Evolutionary conservation across 805 yeast species (phyloP), one percentile per base, ranked within the genome.

Genomic region (Kodamaea hsintzibuensis): DNA sequence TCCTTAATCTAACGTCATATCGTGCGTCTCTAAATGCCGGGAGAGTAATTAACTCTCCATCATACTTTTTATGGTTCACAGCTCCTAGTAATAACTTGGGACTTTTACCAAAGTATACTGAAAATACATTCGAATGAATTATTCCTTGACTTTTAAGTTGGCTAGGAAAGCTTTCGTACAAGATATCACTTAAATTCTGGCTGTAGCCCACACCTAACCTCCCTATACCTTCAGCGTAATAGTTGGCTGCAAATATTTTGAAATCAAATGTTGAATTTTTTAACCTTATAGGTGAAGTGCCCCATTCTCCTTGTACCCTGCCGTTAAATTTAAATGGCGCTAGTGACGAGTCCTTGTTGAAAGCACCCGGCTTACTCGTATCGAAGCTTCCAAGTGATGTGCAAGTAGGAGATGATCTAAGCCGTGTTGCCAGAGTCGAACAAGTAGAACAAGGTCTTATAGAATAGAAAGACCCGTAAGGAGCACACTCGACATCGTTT

Each of bases 51-150:
- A 78, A 62, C 1, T 59, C 62, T 16, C 90, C 91, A 0, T 68
- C 51, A 64, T 81, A 85, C 67, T 86, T 86, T 42, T 81, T 76
- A 55, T 79, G 80, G 62, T 88, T 92, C 22, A 84, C 78, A 27
- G 86, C 95, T 49, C 95, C 93, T 9, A 30, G 10, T 72, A 88
- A 88, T 47, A 88, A 65, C 17, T 88, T 72, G n/a, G 76, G 68
- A 3, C 74, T 75, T 2, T 54, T 38, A 13, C 50, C 55, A 51
- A 61, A 50, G 45, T 56, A 56, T 9, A 60, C 10, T 7, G 60
- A 57, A 40, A 55, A 59, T 4, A 54, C 51, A 9, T 55, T 51
- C 19, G 35, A 51, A 10, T 17, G 3, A 27, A 53, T 59, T 6
- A 50, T 3, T 2, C 59, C 59, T 27, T 13, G 43, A 16, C 50